Evolutionary conservation across 2,329 filamentous ascomycete species (phyloP), one percentile per base, ranked within the genome.

Genomic region (Ophiocordyceps camponoti-leonardi): DNA sequence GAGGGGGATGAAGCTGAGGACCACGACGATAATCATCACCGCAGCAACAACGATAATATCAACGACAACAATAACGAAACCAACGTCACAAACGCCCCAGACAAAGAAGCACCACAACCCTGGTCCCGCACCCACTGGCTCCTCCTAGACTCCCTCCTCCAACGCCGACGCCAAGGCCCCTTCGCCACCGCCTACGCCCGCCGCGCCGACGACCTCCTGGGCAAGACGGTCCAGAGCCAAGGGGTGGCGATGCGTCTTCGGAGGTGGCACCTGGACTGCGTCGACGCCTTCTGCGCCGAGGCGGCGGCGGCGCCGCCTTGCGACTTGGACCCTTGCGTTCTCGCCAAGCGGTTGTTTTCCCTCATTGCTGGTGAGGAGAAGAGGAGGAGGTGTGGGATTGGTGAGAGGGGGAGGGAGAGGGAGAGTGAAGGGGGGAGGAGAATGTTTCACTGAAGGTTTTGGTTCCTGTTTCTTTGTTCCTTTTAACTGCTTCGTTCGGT

Each of bases 181-280:
- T 64, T 62, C 40, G 56, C 56, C 10, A 46, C 50, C 2, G 44
- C 48, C 19, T 59, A 57, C 47, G 48, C 57, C 43, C 57, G 53
- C 11, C 51, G 52, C n/a, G 56, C 61, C 1, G 55, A 58, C 40
- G 54, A 56, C 40, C 63, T 71, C 30, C 59, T 75, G 2, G 71
- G 72, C 47, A 72, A 68, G 53, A 63, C 61, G 23, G 67, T 77
- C 46, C 55, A 57, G 22, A 66, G 68, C 26, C 65, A 69, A 33
- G 69, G 65, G 42, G 61, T 67, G 54, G 56, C 58, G 5, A 61
- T 78, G 60, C 49, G 61, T 20, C 60, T 79, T 18, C 66, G 75
- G 56, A 55, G 62, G 47, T 77, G 73, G 73, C 75, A 79, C 48
- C 57, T 77, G 18, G 73, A 78, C 48, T 66, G 76, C 45, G 65